Conservation (phyloP, 73 alveolate genomes). For the Breviolum minutum region DNA sequence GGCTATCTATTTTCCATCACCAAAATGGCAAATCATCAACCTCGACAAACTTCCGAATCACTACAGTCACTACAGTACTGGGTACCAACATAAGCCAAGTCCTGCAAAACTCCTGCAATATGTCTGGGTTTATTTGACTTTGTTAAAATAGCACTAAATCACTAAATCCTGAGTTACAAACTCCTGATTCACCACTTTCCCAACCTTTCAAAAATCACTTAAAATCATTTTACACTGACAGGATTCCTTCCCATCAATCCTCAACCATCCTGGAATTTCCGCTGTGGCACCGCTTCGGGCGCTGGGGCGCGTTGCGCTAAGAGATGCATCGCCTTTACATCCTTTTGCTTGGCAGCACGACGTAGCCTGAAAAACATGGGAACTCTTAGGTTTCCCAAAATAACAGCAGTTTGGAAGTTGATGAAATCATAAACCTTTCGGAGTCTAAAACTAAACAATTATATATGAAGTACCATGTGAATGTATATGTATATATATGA, state of each 20-base stretch:
- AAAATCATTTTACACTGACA: too few species aligned
- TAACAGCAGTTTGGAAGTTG: neutral
- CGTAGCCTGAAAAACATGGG: neutral
- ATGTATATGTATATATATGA: too few species aligned
- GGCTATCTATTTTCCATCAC: neutral
- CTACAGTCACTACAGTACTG: neutral
- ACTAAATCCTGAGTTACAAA: too few species aligned
- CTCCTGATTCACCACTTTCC: too few species aligned
- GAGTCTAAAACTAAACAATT: too few species aligned
- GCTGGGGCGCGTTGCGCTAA: neutral
- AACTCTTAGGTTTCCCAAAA: too few species aligned
- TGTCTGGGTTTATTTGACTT: neutral
- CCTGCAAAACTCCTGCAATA: neutral
- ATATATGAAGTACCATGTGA: too few species aligned
- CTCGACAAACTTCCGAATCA: neutral
- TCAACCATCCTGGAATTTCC: neutral
- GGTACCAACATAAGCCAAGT: too few species aligned
- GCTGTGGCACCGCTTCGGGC: neutral
- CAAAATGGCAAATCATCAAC: neutral
- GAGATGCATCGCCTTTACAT: neutral
- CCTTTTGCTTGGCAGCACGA: slow-evolving; percentile 13
- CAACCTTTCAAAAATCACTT: too few species aligned
- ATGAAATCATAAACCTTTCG: neutral
- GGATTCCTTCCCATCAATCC: neutral
- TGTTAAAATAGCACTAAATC: too few species aligned